Percentiles rank a stretch among this genome's conserved stretches.
These are phyloP conservation scores for Saitozyma sp. DNA, from an alignment of 768 basidiomycete genomes.

Conservation along the genomic window DNA sequence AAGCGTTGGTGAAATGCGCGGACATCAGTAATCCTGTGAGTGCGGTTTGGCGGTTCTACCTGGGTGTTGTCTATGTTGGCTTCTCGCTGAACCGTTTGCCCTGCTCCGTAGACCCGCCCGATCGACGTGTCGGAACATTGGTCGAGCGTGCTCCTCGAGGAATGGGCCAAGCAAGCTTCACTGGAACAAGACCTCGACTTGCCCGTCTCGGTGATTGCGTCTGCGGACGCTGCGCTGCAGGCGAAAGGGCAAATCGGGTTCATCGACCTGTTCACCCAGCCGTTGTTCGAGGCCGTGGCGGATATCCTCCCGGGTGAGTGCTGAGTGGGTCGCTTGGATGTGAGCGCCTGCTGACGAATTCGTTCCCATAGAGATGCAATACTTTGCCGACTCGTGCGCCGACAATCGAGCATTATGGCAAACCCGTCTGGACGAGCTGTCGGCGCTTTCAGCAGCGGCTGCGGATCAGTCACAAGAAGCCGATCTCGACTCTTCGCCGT, in stretches of 20 bases:
- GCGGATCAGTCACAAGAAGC: slow-evolving; percentile 25
- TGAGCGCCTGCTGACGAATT: slow-evolving; percentile 37
- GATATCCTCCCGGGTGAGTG: slow-evolving; percentile 61
- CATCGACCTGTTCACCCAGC: slow-evolving; percentile 75
- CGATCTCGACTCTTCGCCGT: neutral
- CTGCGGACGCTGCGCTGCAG: slow-evolving; percentile 64
- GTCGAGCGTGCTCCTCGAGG: slow-evolving; percentile 81
- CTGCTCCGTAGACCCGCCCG: slow-evolving; percentile 74
- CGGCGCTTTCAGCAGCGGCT: slow-evolving; percentile 37
- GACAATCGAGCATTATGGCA: slow-evolving; percentile 73
- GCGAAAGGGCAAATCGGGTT: slow-evolving; percentile 87
- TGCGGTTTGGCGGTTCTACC: slow-evolving; percentile 28
- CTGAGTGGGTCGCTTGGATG: neutral
- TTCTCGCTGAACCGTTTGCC: neutral
- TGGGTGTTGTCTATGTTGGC: neutral
- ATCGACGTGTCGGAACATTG: slow-evolving; percentile 88
- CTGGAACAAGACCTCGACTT: slow-evolving; percentile 78
- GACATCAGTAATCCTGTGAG: slow-evolving; percentile 98
- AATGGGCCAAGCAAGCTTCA: slow-evolving; percentile 88
- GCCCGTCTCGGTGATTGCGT: slow-evolving; percentile 62
- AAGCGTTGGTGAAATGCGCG: slow-evolving; percentile 92
- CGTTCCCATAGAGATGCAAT: slow-evolving; percentile 59
- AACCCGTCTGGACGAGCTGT: slow-evolving; percentile 55
- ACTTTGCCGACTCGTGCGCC: slow-evolving; percentile 67
- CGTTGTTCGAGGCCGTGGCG: slow-evolving; percentile 74